Conservation (phyloP, 257 asterid genomes). For the Ilex aquifolium region DNA sequence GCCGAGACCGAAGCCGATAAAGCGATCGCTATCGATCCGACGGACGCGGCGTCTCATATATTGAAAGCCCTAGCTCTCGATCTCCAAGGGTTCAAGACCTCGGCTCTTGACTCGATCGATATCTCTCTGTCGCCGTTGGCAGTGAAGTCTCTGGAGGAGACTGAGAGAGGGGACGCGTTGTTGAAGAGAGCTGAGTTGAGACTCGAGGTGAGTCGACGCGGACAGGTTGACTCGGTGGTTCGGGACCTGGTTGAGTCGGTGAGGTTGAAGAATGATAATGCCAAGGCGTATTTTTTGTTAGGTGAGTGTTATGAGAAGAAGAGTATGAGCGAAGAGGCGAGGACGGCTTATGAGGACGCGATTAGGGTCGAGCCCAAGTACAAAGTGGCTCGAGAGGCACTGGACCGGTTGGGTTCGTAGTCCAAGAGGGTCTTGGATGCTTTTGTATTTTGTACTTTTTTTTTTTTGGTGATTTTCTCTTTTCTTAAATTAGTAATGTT, state of each 20-base stretch:
- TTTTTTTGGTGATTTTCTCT: too few species aligned
- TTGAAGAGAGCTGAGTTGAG: constrained; percentile 63
- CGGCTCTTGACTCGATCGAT: constrained; percentile 64
- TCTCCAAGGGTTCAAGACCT: constrained; percentile 51
- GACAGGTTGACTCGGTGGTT: constrained; percentile 32
- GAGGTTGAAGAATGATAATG: constrained; percentile 39
- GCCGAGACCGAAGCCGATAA: constrained; percentile 53
- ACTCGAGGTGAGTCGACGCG: constrained; percentile 25
- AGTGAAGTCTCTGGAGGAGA: constrained; percentile 34
- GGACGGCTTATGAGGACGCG: constrained; percentile 40
- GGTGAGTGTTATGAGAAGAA: constrained; percentile 61
- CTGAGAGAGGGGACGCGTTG: constrained; percentile 59
- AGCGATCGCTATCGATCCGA: constrained; percentile 52
- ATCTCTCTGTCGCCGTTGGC: constrained; percentile 54
- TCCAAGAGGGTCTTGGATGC: neutral
- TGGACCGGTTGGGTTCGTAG: constrained; percentile 33
- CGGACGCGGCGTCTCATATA: constrained; percentile 61
- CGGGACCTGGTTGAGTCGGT: constrained; percentile 55
- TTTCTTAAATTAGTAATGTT: too few species aligned
- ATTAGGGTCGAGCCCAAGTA: constrained; percentile 32
- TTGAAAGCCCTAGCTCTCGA: constrained; percentile 68
- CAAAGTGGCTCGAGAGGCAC: constrained; percentile 31
- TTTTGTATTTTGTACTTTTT: too few species aligned
- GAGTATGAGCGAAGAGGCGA: constrained; percentile 45
- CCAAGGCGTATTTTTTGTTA: constrained; percentile 40